Percentiles rank a stretch among this genome's conserved stretches.
These are phyloP conservation scores for Ceraceosorus guamensis DNA, from an alignment of 1,284 basidiomycete genomes.

Conservation along the genomic window DNA sequence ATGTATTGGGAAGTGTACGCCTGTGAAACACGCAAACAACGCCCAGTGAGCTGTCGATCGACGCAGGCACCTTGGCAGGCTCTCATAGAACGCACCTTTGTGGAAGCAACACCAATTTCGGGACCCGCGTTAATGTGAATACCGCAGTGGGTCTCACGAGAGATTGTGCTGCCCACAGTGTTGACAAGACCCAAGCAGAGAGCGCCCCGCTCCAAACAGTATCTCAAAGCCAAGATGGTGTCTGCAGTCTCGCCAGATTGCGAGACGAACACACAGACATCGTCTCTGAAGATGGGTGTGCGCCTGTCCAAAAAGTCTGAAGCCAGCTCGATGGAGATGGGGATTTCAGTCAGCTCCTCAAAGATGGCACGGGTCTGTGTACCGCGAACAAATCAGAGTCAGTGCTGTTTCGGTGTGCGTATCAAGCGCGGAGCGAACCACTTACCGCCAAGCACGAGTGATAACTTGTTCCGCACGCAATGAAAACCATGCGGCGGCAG, in stretches of 20 bases:
- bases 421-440: too few relatives aligned
- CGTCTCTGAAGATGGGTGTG: conserved; percentile 98
- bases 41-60: background rate
- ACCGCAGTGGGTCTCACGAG: conserved; percentile 97
- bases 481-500: conserved; percentile 89
- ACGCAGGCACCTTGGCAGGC: too few relatives aligned
- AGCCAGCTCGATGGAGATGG: conserved; percentile 91
- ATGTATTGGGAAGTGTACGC: conserved; percentile 99
- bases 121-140: conserved; percentile 99
- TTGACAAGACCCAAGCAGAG: conserved; percentile 93
- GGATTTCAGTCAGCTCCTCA: conserved; percentile 97
- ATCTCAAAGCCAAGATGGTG: conserved; percentile 90
- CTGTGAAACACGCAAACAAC: conserved; percentile 49
- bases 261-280: conserved; percentile 91
- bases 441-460: conserved; percentile 78
- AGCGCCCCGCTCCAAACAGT: conserved; percentile 92
- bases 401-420: too few relatives aligned
- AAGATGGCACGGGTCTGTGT: conserved; percentile 83
- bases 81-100: conserved; percentile 61
- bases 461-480: conserved; percentile 95
- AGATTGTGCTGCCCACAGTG: conserved; percentile 95
- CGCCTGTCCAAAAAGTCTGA: conserved; percentile 98
- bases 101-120: conserved; percentile 99
- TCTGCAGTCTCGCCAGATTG: conserved; percentile 99
- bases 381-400: too few relatives aligned